Conservation (phyloP, 352 stramenopile genomes). For the Achlya hypogyna region DNA sequence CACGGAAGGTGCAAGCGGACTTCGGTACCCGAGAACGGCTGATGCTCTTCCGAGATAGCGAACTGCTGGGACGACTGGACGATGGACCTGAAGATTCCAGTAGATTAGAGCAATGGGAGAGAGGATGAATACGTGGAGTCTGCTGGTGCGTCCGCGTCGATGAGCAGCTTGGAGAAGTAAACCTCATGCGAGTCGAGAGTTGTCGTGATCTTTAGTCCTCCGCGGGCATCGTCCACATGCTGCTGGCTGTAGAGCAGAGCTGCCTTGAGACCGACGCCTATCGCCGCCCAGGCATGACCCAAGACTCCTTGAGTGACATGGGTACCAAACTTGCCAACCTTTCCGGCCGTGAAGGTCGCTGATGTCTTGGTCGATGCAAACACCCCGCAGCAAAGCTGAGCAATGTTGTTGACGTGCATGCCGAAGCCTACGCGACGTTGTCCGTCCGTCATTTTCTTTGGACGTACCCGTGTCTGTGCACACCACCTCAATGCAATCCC, state of each 20-base stretch:
- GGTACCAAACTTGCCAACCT: slow-evolving; percentile 38
- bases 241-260: slow-evolving; percentile 67
- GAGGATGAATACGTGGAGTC: slow-evolving; percentile 22
- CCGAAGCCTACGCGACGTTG: slow-evolving; percentile 28
- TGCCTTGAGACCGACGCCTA: slow-evolving; percentile 61
- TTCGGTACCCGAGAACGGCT: slow-evolving; percentile 68
- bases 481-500: slow-evolving; percentile 44
- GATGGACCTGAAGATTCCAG: no score
- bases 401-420: slow-evolving; percentile 53
- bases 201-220: slow-evolving; percentile 51
- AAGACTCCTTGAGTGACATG: background rate
- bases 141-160: slow-evolving; percentile 48
- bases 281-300: background rate
- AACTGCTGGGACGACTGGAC: slow-evolving; percentile 55
- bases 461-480: slow-evolving; percentile 50
- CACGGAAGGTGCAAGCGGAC: slow-evolving; percentile 56
- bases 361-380: slow-evolving; percentile 72
- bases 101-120: no score
- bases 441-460: background rate
- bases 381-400: slow-evolving; percentile 48
- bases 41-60: slow-evolving; percentile 43
- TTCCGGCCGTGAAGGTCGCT: no score
- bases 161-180: slow-evolving; percentile 56
- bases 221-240: slow-evolving; percentile 22
- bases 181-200: slow-evolving; percentile 49